Percentiles rank a stretch among this genome's conserved stretches.
Evolutionary conservation across 176 grass and related monocot species (phyloP).

Genomic region (Carex parvula): DNA sequence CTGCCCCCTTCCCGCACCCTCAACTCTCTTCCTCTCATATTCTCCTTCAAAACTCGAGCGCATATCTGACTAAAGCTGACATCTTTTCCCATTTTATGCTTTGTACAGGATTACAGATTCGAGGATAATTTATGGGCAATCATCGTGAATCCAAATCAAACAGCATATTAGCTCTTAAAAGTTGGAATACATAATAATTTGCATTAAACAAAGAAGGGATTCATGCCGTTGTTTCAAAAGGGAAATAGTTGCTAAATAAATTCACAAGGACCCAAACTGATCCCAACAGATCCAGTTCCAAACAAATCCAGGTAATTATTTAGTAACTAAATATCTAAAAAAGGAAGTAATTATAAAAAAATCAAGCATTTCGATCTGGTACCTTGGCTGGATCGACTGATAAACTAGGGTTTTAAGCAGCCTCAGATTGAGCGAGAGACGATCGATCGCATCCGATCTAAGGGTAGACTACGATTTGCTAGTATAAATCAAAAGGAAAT

Average conservation of each 20-base stretch:
- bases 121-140: background rate
- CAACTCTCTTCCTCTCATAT: background rate
- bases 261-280: background rate
- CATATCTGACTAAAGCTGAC: background rate
- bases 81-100: background rate
- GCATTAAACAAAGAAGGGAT: background rate
- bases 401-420: background rate
- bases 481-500: too few species aligned
- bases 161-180: background rate
- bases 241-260: slow-evolving; percentile 6
- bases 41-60: background rate
- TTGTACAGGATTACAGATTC: background rate
- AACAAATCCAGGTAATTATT: background rate
- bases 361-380: background rate
- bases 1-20: background rate
- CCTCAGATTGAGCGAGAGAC: background rate
- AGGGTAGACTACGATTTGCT: too few species aligned
- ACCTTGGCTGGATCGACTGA: slow-evolving; percentile 10
- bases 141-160: background rate
- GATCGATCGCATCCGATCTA: too few species aligned
- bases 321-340: background rate
- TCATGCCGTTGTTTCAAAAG: background rate
- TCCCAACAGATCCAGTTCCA: background rate
- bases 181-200: slow-evolving; percentile 10
- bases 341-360: slow-evolving; percentile 2